Evolutionary conservation across 768 basidiomycete genomes (phyloP).

Genomic region (Suillus luteus): DNA sequence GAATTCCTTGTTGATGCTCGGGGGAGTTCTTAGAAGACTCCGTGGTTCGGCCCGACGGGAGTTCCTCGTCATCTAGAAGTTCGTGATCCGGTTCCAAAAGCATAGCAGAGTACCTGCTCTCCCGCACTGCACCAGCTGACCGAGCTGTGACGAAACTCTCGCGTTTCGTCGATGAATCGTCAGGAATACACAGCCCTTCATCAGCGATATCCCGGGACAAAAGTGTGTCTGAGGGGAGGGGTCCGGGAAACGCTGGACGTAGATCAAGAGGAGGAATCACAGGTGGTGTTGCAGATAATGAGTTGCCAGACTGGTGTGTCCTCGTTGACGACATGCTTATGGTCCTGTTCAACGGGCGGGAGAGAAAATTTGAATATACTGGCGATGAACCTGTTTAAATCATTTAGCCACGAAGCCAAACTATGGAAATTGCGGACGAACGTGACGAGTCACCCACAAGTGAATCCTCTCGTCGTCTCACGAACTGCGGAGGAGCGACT

Average conservation of each 20-base stretch:
- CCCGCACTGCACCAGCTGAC: slow-evolving; percentile 25
- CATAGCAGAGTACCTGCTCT: slow-evolving; percentile 34
- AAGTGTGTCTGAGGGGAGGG: slow-evolving; percentile 27
- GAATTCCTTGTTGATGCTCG: slow-evolving; percentile 5
- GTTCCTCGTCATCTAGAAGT: slow-evolving; percentile 17
- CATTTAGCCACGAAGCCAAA: slow-evolving; percentile 2
- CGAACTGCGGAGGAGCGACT: slow-evolving; percentile 26
- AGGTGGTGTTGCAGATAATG: slow-evolving; percentile 40
- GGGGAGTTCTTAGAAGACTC: slow-evolving; percentile 12
- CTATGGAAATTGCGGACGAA: slow-evolving; percentile 33
- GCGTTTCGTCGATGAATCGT: slow-evolving; percentile 48
- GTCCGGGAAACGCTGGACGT: slow-evolving; percentile 51
- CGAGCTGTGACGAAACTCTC: slow-evolving; percentile 60
- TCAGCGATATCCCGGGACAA: slow-evolving; percentile 26
- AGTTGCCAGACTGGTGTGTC: slow-evolving; percentile 51
- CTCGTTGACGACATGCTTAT: slow-evolving; percentile 64
- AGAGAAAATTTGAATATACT: slow-evolving; percentile 56
- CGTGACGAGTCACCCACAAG: slow-evolving; percentile 36
- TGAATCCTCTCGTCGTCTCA: slow-evolving; percentile 32
- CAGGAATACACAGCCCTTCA: slow-evolving; percentile 27
- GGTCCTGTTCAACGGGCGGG: slow-evolving; percentile 66
- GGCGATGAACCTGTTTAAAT: slow-evolving; percentile 47
- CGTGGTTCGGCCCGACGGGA: slow-evolving; percentile 20
- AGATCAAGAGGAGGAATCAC: slow-evolving; percentile 62
- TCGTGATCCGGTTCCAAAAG: slow-evolving; percentile 23